Evolutionary conservation across 192 early-diverging fungal genomes (phyloP), one percentile per base, ranked within the genome.

Genomic region (Chytriomyces sp.): DNA sequence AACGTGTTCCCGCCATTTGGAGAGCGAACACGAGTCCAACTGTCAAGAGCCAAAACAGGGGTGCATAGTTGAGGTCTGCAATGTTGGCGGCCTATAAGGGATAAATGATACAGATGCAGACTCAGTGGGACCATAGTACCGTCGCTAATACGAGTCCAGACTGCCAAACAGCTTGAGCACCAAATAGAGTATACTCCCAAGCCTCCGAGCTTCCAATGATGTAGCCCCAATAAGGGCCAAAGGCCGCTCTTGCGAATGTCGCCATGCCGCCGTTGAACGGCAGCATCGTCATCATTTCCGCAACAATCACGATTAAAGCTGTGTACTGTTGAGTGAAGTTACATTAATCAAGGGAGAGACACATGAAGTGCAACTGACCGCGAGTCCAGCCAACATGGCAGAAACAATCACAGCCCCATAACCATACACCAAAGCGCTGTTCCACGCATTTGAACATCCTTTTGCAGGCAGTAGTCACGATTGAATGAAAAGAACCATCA

Each of bases 241-340:
- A 66, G 5, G 64, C 64, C 5, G 64, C 17, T 6, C 64, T 5
- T 22, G 64, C 12, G 33, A 28, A 66, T 7, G 26, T 55, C 33
- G 52, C 66, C 66, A 68, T 68, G 5, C 66, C 66, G 17, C 66
- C 66, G 26, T 25, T 68, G 17, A 68, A 68, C 6, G 66, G 66
- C 26, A 68, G 52, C 66, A 68, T 68, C 19, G 37, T 22, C 66
- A 68, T 68, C 66, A 68, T n/a, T 4, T 68, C 66, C 28, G 32
- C 0, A 22, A 68, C 0, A 6, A 68, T 55, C 12, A 38, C 37
- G 14, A 61, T 36, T 10, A 61, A 36, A 26, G 31, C 26, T 5
- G 59, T 61, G 37, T 61, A 61, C 56, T 57, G 17, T 57, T 28
- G 7, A 26, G 7, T 57, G 26, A 57, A 17, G 6, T 19, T 28